These are phyloP conservation scores for Tulasnella sp. DNA, from an alignment of 768 basidiomycete genomes.

Conservation along the genomic window DNA sequence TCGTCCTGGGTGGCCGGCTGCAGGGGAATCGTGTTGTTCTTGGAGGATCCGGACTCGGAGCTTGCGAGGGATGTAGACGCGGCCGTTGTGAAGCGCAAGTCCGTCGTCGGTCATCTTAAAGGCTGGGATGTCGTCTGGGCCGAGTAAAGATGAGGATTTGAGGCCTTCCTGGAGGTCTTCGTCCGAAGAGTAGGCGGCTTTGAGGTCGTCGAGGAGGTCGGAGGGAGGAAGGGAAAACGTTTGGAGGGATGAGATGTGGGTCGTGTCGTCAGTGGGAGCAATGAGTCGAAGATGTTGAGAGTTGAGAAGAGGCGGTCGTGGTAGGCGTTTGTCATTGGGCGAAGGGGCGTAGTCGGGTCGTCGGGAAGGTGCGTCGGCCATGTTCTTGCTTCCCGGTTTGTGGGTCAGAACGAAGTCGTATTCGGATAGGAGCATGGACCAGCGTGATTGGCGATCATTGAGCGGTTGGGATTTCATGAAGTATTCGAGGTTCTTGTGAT, in stretches of 20 bases:
- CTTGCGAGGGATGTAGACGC: slow-evolving; percentile 36
- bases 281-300: neutral
- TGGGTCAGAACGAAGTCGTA: slow-evolving; percentile 26
- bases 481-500: slow-evolving; percentile 29
- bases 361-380: slow-evolving; percentile 10
- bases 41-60: slow-evolving; percentile 32
- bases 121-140: neutral
- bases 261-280: neutral
- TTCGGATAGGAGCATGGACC: slow-evolving; percentile 29
- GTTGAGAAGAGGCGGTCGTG: neutral
- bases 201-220: neutral
- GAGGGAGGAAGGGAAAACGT: neutral
- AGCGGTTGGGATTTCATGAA: slow-evolving; percentile 30
- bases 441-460: slow-evolving; percentile 32
- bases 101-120: neutral
- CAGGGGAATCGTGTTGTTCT: slow-evolving; percentile 38
- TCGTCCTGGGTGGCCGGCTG: slow-evolving; percentile 44
- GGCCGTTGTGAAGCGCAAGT: slow-evolving; percentile 26
- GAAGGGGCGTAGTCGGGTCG: slow-evolving; percentile 1
- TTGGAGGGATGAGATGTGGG: neutral
- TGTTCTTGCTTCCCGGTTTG: slow-evolving; percentile 25
- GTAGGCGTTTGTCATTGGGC: neutral
- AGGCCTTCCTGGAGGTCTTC: neutral
- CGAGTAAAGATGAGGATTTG: neutral
- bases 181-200: neutral